A percentile compares a stretch with the other conserved stretches of the same genome.
phyloP scores from a whole-genome alignment of 2,329 filamentous ascomycete species.

The Aspergillus cejpii region DNA sequence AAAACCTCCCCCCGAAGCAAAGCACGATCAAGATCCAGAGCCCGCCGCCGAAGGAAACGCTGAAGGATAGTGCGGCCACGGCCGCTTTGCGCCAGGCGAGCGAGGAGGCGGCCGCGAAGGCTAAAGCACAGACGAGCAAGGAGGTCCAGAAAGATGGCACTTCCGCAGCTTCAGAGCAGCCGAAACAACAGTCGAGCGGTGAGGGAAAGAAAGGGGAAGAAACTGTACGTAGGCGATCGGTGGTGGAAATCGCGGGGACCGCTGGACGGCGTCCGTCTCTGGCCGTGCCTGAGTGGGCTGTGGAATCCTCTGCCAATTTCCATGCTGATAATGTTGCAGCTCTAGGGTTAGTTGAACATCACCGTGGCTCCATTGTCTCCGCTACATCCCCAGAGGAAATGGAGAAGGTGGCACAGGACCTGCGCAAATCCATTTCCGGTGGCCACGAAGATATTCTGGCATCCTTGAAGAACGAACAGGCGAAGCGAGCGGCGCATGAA shows the following conservation, averaged over 20 bases:
- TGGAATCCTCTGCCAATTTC: conserved; percentile 36
- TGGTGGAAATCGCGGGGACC: conserved; percentile 25
- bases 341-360: conserved; percentile 36
- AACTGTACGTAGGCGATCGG: conserved; percentile 24
- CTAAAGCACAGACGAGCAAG: conserved; percentile 25
- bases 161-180: conserved; percentile 13
- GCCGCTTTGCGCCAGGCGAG: conserved; percentile 41
- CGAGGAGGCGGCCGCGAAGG: conserved; percentile 35
- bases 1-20: conserved; percentile 23
- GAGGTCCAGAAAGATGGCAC: conserved; percentile 12
- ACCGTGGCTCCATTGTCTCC: conserved; percentile 34
- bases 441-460: conserved; percentile 23
- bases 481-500: conserved; percentile 17
- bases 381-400: conserved; percentile 30
- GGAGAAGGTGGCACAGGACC: conserved; percentile 32
- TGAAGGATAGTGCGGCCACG: conserved; percentile 35
- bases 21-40: conserved; percentile 40
- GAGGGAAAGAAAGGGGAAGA: conserved; percentile 15
- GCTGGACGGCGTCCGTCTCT: conserved; percentile 28
- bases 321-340: conserved; percentile 32
- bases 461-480: conserved; percentile 27
- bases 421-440: conserved; percentile 35
- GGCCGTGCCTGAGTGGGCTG: conserved; percentile 29
- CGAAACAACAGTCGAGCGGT: conserved; percentile 12
- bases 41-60: conserved; percentile 32